Evolutionary conservation across 305 asterid species (phyloP).

Genomic region (Fraxinus dipetala): DNA sequence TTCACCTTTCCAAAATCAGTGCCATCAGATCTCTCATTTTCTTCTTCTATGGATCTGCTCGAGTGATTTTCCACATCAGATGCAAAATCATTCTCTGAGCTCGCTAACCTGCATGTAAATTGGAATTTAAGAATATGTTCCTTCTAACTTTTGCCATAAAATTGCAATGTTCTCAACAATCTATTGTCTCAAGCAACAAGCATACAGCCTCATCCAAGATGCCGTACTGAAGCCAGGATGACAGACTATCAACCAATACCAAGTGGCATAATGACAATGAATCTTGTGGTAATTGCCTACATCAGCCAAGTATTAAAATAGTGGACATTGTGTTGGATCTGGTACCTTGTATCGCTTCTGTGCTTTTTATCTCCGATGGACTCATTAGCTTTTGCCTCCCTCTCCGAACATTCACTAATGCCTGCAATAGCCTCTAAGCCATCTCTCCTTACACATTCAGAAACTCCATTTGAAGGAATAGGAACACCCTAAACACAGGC

Average conservation of each 20-base stretch:
- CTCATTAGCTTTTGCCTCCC: slow-evolving; percentile 34
- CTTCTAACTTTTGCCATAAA: slow-evolving; percentile 8
- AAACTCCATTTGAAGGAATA: too few relatives aligned
- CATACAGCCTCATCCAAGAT: neutral
- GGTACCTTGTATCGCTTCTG: slow-evolving; percentile 38
- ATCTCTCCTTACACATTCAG: slow-evolving; percentile 25
- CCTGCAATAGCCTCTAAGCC: slow-evolving; percentile 34
- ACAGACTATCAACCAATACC: slow-evolving; percentile 2
- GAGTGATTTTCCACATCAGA: slow-evolving; percentile 20
- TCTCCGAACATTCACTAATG: slow-evolving; percentile 31
- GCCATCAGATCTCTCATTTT: slow-evolving; percentile 25
- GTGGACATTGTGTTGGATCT: neutral
- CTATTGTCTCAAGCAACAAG: neutral
- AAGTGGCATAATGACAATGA: slow-evolving; percentile 4
- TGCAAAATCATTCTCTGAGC: slow-evolving; percentile 19
- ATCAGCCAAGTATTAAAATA: neutral
- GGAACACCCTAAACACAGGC: slow-evolving; percentile 14
- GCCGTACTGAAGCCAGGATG: slow-evolving; percentile 5
- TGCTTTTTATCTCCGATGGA: slow-evolving; percentile 28
- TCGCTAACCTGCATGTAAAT: slow-evolving; percentile 33
- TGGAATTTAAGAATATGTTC: slow-evolving; percentile 4
- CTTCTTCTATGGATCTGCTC: slow-evolving; percentile 22
- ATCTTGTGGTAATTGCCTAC: neutral
- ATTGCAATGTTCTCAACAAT: neutral
- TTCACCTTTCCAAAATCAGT: slow-evolving; percentile 29